These are phyloP conservation scores for Hypoxylon sp. DNA, from an alignment of 2,329 filamentous ascomycete genomes.

Conservation along the genomic window DNA sequence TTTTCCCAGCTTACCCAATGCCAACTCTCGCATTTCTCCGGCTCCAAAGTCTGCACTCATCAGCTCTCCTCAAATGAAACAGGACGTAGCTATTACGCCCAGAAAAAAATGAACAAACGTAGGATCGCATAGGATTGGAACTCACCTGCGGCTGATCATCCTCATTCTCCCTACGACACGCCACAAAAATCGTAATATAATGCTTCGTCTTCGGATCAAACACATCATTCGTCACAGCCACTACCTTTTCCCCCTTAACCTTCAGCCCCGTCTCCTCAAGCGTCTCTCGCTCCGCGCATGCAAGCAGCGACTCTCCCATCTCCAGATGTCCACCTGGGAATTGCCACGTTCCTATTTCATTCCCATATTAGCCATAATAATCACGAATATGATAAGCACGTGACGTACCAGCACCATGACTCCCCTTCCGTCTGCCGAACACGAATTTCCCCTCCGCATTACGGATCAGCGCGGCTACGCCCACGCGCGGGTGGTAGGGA, in stretches of 20 bases:
- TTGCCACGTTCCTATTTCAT: conserved; percentile 68
- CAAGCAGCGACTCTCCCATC: conserved; percentile 72
- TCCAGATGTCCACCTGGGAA: conserved; percentile 85
- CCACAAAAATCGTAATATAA: conserved; percentile 81
- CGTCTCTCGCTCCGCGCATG: conserved; percentile 76
- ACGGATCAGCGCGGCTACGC: conserved; percentile 64
- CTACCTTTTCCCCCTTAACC: conserved; percentile 66
- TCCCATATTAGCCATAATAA: neutral
- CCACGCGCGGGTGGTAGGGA: conserved; percentile 59
- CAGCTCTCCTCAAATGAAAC: conserved; percentile 32
- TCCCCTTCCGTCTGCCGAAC: conserved; percentile 63
- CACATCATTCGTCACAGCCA: conserved; percentile 77
- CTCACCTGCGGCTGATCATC: conserved; percentile 68
- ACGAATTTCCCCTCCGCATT: conserved; percentile 62
- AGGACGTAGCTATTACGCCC: neutral
- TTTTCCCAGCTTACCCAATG: conserved; percentile 63
- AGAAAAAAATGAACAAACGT: neutral
- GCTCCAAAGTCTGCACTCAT: conserved; percentile 59
- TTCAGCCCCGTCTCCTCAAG: conserved; percentile 78
- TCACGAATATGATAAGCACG: neutral
- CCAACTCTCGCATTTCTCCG: conserved; percentile 67
- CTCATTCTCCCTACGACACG: conserved; percentile 64
- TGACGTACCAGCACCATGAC: conserved; percentile 64
- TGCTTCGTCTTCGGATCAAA: conserved; percentile 74
- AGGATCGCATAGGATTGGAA: conserved; percentile 46